Evolutionary conservation across 192 early-diverging fungal species (phyloP), one percentile per base, ranked within the genome.

Genomic region (Thamnidium elegans): DNA sequence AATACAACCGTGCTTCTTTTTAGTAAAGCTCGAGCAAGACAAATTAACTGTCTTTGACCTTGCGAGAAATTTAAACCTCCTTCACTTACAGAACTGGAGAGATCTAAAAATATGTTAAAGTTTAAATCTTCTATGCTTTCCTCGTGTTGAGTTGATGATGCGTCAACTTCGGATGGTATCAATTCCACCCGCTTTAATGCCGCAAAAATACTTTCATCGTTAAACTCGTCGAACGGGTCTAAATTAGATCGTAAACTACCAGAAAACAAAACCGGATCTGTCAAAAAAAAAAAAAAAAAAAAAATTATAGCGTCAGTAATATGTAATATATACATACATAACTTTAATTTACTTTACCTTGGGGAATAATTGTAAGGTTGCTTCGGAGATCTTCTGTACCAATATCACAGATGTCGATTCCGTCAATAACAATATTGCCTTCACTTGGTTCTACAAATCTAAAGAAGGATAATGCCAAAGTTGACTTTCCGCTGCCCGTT

Each of bases 401-500:
- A 47, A 96, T 74, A 17, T 76, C 69, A 0, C 81, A 66, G 61
- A 96, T 91, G 55, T 96, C 85, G 43, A 94, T 75, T 19, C 79
- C 86, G 61, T 98, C 95, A 36, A 98, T 82, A 0, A 76, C 15
- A 63, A 98, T 94, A 7, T 63, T 55, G 14, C 94, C 92, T 10
- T 79, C 58, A 1, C 77, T 68, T 1, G 87, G 79, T 66, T 94
- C 92, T 42, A 91, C 72, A 44, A 97, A 84, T 10, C 93, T 85
- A 67, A 95, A 83, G 36, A 96, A 79, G 1, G 92, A 86, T 61
- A 92, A 73, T 9, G 87, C 85, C 42, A 96, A 70, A 6, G 90
- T 90, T 34, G 87, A 88, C 68, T 95, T 95, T 34, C 92, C 94
- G 1, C 91, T 87, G n/a, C 92, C 93, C 1, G 94, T 92, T 31